Conservation (phyloP, 495 filamentous ascomycete species). For the Cryomyces minteri region DNA sequence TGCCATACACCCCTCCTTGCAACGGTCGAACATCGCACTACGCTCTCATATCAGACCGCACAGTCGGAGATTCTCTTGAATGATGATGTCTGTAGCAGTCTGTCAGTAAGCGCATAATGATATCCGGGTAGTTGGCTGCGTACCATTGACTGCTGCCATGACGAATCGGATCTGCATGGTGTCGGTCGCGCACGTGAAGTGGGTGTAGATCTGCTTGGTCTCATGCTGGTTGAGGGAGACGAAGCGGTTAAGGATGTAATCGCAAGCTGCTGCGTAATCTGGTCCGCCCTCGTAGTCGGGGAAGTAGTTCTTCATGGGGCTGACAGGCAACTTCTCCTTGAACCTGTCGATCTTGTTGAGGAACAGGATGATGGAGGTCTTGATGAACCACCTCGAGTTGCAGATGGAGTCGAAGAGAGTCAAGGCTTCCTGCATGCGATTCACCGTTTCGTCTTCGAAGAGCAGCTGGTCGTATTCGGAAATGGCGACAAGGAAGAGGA, state of each 20-base stretch:
- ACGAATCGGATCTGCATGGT: slow-evolving; percentile 95
- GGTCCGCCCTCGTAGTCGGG: slow-evolving; percentile 92
- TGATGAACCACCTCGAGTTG: slow-evolving; percentile 98
- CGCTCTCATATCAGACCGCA: slow-evolving; percentile 73
- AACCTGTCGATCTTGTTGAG: slow-evolving; percentile 99
- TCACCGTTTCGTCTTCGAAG: slow-evolving; percentile 84
- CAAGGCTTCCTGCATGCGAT: slow-evolving; percentile 98
- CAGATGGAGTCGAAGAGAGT: slow-evolving; percentile 98
- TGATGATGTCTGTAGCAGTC: slow-evolving; percentile 71
- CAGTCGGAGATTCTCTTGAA: slow-evolving; percentile 96
- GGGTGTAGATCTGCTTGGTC: slow-evolving; percentile 98
- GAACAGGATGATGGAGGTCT: slow-evolving; percentile 98
- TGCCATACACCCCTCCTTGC: too few species aligned
- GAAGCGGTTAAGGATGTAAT: slow-evolving; percentile 95
- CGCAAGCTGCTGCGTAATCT: slow-evolving; percentile 82
- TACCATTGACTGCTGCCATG: slow-evolving; percentile 99
- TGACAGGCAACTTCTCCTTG: slow-evolving; percentile 98
- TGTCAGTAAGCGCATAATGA: slow-evolving; percentile 2
- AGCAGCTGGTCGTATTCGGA: slow-evolving; percentile 95
- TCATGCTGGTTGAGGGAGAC: slow-evolving; percentile 95
- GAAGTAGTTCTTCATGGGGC: slow-evolving; percentile 99
- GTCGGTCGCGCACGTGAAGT: slow-evolving; percentile 97
- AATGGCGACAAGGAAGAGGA: slow-evolving; percentile 89
- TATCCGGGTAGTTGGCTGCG: slow-evolving; percentile 12
- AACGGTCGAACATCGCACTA: too few species aligned